These are phyloP conservation scores for Euphrasia confusa DNA, from an alignment of 257 asterid genomes.

Conservation along the genomic window DNA sequence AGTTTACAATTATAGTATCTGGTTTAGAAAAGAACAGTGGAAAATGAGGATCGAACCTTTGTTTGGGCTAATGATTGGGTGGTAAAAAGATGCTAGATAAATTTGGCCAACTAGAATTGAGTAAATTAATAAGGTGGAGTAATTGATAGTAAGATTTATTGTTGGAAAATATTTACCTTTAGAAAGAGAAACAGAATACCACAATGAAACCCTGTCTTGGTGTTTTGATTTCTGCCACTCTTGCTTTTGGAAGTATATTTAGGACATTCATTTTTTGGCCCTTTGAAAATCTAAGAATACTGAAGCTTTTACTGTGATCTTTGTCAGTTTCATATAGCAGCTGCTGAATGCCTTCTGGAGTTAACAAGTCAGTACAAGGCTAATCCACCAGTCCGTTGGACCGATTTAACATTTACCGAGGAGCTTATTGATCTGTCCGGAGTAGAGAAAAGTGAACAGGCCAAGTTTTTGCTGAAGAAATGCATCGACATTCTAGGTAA, in stretches of 20 bases:
- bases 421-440: constrained; percentile 60
- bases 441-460: constrained; percentile 74
- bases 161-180: not conserved
- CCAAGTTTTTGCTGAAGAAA: constrained; percentile 67
- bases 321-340: constrained; percentile 81
- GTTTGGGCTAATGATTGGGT: not conserved
- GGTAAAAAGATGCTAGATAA: not conserved
- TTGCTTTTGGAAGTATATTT: not conserved
- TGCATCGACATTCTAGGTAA: constrained; percentile 47
- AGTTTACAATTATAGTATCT: constrained; percentile 1
- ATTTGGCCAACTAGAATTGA: constrained; percentile 3
- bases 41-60: too few species aligned
- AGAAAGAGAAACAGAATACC: too few species aligned
- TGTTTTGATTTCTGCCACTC: not conserved
- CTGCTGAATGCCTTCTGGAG: constrained; percentile 74
- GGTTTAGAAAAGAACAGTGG: not conserved
- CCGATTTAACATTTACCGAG: constrained; percentile 41
- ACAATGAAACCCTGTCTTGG: not conserved
- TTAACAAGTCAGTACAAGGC: constrained; percentile 40
- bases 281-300: not conserved
- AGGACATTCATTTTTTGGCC: not conserved
- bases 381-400: constrained; percentile 27
- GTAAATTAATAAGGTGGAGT: not conserved
- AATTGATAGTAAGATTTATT: not conserved
- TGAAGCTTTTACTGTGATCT: constrained; percentile 4